Evolutionary conservation across 2,329 filamentous ascomycete genomes (phyloP).

Genomic region (Beauveria pseudobassiana): DNA sequence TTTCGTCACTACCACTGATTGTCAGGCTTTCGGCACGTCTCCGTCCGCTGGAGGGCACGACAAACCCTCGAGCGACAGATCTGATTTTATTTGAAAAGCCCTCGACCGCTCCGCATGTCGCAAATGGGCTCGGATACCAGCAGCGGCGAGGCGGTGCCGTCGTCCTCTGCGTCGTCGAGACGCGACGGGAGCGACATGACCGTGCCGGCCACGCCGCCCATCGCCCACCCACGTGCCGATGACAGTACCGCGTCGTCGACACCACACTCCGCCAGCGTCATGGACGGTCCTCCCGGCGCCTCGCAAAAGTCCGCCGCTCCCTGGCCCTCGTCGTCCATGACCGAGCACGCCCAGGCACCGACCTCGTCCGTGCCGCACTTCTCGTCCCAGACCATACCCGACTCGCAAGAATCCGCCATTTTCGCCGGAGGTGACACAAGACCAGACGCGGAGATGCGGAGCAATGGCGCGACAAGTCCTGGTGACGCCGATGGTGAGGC

Average conservation of each 20-base stretch:
- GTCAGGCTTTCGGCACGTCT: background rate
- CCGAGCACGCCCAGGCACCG: background rate
- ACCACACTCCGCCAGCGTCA: background rate
- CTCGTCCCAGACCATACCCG: conserved; percentile 8
- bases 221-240: conserved; percentile 3
- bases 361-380: background rate
- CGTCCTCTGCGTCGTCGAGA: conserved; percentile 11
- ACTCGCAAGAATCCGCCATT: conserved; percentile 9
- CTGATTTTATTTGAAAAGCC: no score
- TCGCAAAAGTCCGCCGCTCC: background rate
- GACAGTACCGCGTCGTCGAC: background rate
- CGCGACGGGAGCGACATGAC: conserved; percentile 12
- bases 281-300: background rate
- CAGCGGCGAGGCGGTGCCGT: conserved; percentile 7
- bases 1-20: background rate
- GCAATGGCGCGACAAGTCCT: background rate
- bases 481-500: background rate
- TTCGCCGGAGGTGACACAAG: background rate
- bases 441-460: conserved; percentile 4
- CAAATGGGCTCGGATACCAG: conserved; percentile 6
- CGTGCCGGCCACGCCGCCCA: conserved; percentile 11
- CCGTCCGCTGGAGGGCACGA: background rate
- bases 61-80: background rate
- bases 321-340: background rate
- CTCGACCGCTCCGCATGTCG: conserved; percentile 10